phyloP scores from a whole-genome alignment of 2,329 filamentous ascomycete species.

The Emmonsiellopsis sp. region DNA sequence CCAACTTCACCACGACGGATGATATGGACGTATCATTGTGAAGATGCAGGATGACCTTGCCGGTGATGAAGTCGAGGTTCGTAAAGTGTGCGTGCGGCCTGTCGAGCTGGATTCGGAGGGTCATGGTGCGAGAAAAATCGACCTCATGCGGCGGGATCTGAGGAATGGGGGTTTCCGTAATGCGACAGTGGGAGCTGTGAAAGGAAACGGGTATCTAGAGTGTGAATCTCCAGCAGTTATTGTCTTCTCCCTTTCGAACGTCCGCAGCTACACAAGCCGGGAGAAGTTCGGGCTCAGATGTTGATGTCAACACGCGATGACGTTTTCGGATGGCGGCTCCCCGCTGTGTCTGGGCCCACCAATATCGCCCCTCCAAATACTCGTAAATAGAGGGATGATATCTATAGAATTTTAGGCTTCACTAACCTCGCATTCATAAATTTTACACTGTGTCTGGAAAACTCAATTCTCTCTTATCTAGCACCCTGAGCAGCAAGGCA shows the following conservation, averaged over 20 bases:
- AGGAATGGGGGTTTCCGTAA: neutral
- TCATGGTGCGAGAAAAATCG: conserved; percentile 25
- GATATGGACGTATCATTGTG: conserved; percentile 35
- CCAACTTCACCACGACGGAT: conserved; percentile 40
- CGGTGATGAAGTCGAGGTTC: conserved; percentile 40
- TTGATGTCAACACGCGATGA: neutral
- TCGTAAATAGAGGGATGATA: no score
- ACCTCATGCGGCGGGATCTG: no score
- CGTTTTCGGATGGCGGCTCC: conserved; percentile 7
- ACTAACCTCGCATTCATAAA: no score
- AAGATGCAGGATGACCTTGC: conserved; percentile 36
- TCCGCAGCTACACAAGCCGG: no score
- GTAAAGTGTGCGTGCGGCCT: conserved; percentile 37
- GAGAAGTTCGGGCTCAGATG: no score
- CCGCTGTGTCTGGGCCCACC: neutral
- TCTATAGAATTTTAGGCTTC: no score
- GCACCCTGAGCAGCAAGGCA: no score
- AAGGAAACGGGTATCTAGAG: neutral
- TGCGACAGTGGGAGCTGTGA: conserved; percentile 1
- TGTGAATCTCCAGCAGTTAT: no score
- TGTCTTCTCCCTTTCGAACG: no score
- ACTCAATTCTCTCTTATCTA: no score
- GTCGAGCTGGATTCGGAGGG: conserved; percentile 37
- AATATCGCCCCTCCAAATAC: neutral
- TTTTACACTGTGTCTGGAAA: no score